These are phyloP conservation scores for Endothia cerciana DNA, from an alignment of 2,329 filamentous ascomycete genomes.

Conservation along the genomic window DNA sequence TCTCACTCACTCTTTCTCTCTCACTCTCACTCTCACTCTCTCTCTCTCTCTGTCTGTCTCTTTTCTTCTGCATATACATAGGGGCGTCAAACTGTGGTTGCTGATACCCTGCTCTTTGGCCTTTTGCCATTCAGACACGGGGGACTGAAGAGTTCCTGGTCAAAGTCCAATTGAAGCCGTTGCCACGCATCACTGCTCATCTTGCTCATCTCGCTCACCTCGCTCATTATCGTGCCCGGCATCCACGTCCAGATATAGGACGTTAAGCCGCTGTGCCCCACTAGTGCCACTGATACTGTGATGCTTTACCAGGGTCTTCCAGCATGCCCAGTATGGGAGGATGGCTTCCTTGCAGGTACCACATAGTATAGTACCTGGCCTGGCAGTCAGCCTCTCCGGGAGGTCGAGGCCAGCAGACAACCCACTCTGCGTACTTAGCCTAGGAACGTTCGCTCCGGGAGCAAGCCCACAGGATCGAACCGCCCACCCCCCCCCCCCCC, in stretches of 20 bases:
- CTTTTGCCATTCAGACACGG: background rate
- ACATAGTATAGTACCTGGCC: too few relatives aligned
- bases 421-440: too few relatives aligned
- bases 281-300: conserved; percentile 1
- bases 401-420: background rate
- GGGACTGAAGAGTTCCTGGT: too few relatives aligned
- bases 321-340: too few relatives aligned
- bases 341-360: too few relatives aligned
- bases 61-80: conserved; percentile 20
- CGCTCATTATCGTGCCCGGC: background rate
- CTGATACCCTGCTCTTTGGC: conserved; percentile 25
- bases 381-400: background rate
- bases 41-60: too few relatives aligned
- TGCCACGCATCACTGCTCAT: too few relatives aligned
- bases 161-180: too few relatives aligned
- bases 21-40: too few relatives aligned
- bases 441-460: conserved; percentile 3
- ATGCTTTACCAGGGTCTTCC: background rate
- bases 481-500: background rate
- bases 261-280: background rate
- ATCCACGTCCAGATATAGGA: background rate
- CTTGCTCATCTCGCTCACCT: background rate
- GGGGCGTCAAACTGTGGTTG: conserved; percentile 25
- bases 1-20: too few relatives aligned
- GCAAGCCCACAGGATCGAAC: background rate